Evolutionary conservation across 169 alveolate species (phyloP).

Genomic region (Plasmodium coatneyi): DNA sequence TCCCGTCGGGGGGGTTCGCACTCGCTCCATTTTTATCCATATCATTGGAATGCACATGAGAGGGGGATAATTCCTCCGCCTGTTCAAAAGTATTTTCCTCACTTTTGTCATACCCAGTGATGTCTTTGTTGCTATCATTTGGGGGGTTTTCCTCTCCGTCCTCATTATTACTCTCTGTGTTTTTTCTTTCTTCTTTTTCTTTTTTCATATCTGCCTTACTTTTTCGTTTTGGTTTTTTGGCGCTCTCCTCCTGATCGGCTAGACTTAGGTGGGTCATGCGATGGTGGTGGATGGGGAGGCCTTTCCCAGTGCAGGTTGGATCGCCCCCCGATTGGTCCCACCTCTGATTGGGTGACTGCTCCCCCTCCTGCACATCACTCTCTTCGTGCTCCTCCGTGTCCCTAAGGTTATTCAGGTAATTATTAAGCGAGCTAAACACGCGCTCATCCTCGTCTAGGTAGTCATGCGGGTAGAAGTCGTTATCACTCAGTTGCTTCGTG

Average conservation of each 20-base stretch:
- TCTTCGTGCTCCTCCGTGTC: neutral
- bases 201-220: conserved; percentile 2
- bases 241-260: neutral
- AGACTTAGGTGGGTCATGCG: neutral
- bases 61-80: neutral
- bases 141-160: neutral
- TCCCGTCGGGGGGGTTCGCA: neutral
- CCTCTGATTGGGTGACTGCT: neutral
- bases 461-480: neutral
- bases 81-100: neutral
- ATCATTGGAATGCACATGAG: neutral
- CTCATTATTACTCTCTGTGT: neutral
- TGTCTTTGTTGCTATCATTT: neutral
- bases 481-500: neutral
- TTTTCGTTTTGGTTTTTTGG: neutral
- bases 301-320: neutral
- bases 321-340: neutral
- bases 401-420: conserved; percentile 16
- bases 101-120: neutral
- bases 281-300: neutral
- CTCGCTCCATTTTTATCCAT: neutral
- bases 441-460: conserved; percentile 45
- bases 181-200: neutral
- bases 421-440: conserved; percentile 3
- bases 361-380: neutral